Evolutionary conservation across 495 filamentous ascomycete genomes (phyloP), one percentile per base, ranked within the genome.

Genomic region (Hypoxylon lenormandii): DNA sequence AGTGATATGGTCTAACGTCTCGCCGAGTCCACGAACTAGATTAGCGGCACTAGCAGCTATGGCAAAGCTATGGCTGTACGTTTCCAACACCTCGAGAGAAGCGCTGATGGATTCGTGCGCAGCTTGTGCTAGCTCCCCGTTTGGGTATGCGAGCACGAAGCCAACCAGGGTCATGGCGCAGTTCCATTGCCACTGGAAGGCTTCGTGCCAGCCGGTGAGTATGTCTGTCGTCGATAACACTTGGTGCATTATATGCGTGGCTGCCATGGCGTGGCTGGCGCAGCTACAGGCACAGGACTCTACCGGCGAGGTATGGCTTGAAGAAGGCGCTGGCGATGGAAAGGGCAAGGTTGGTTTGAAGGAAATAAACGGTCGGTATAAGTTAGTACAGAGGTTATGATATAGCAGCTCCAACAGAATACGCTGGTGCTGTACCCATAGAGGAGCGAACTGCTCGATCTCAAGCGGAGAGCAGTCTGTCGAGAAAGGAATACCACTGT

Each of bases 101-200:
- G 69, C 64, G 55, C 80, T 74, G 33, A 86, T 74, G 1, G 80
- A 75, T 11, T 67, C 71, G 10, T 82, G 69, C 8, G 79, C 83
- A 13, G 69, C 45, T 0, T 30, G 55, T 1, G 77, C 74, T 13
- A 72, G 38, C 0, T 75, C 33, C 1, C 64, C 33, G 0, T 64
- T 16, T 0, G 83, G 83, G 30, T 80, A 81, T 0, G 78, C 80
- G 0, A 86, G 60, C 0, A 81, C 55, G 48, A 82, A 87, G 0
- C 82, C 85, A 11, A 86, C 67, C 5, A 86, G 62, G 1, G 83
- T 77, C 56, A 86, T 77, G 26, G 80, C 71, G 10, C 80, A 78
- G 50, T 85, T 85, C 84, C 84, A 86, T 64, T 84, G 81, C 69
- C 76, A 85, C 21, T 83, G 80, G 43, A 83, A 87, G 1, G 75